Conservation (phyloP, 306 rosid species). For the Malus fusca region DNA sequence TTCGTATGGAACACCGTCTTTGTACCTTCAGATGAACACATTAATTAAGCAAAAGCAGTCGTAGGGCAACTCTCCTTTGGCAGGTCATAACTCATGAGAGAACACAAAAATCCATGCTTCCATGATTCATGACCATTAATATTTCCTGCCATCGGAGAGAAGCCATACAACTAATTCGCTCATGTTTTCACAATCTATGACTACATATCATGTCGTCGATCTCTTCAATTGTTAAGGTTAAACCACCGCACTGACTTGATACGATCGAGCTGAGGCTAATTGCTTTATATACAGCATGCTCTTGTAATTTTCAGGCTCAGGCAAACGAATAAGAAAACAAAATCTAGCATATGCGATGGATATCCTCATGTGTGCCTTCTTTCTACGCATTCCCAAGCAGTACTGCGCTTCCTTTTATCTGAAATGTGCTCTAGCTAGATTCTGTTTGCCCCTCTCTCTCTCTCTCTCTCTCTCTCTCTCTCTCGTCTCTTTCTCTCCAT, state of each 20-base stretch:
- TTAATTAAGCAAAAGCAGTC: slow-evolving; percentile 43
- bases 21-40: neutral
- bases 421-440: slow-evolving; percentile 4
- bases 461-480: neutral
- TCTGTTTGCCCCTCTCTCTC: slow-evolving; percentile 6
- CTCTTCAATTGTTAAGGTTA: neutral
- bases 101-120: neutral
- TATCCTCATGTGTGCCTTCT: slow-evolving; percentile 22
- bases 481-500: slow-evolving; percentile 1
- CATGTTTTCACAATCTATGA: neutral
- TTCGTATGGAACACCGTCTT: neutral
- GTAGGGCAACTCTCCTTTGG: slow-evolving; percentile 97
- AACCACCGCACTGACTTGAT: neutral
- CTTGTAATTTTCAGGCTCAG: neutral
- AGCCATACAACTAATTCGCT: slow-evolving; percentile 55
- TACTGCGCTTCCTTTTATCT: slow-evolving; percentile 3
- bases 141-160: slow-evolving; percentile 57
- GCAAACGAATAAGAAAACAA: neutral
- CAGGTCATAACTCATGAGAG: slow-evolving; percentile 15
- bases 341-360: slow-evolving; percentile 47
- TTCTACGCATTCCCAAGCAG: neutral
- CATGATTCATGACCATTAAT: neutral
- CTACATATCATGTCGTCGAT: too few species aligned
- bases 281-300: neutral
- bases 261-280: neutral